Evolutionary conservation across 495 filamentous ascomycete genomes (phyloP), one percentile per base, ranked within the genome.

Genomic region (Schizothecium vesticola): DNA sequence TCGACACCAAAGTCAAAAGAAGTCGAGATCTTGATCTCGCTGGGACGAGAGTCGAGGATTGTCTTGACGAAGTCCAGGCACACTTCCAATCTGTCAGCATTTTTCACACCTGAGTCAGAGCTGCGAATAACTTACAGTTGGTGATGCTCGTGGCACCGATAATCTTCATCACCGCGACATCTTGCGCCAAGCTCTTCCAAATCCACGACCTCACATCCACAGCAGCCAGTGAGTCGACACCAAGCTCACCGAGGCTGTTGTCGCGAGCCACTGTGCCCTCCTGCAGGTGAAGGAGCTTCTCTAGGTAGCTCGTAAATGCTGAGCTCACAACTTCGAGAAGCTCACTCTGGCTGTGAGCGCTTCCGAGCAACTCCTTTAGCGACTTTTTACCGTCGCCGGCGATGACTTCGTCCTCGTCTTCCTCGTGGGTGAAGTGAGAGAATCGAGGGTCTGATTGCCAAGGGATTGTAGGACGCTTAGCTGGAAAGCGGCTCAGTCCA

Each of bases 101-200:
- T 0, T 12, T 58, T 7, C 2, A 8, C 31, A 11, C 6, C 2
- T 19, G 5, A 29, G 31, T n/a, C 7, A 6, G 21, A 26, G 22
- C 9, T 33, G 56, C 16, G 36, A 31, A 5, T 1, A 9, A 69
- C 68, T 58, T 66, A 69, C 63, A 63, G 21, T 74, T 67, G 16
- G 56, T 11, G 64, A 84, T 78, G 43, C 80, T 79, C 23, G 71
- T 71, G 12, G 77, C 80, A 8, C 79, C 72, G 3, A 87, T 63
- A 36, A 86, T 80, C 75, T 87, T 84, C 61, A 86, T 79, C 5
- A 86, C 84, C 4, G 82, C 80, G 1, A 87, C 67, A 55, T 86
- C 81, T 11, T 74, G 75, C 3, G 75, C 77, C 0, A 84, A 59
- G 23, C 77, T 74, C 72, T 81, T 82, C 60, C 76, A 75, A 29